Evolutionary conservation across 2,329 filamentous ascomycete genomes (phyloP).

Genomic region (Zasmidium cellare): DNA sequence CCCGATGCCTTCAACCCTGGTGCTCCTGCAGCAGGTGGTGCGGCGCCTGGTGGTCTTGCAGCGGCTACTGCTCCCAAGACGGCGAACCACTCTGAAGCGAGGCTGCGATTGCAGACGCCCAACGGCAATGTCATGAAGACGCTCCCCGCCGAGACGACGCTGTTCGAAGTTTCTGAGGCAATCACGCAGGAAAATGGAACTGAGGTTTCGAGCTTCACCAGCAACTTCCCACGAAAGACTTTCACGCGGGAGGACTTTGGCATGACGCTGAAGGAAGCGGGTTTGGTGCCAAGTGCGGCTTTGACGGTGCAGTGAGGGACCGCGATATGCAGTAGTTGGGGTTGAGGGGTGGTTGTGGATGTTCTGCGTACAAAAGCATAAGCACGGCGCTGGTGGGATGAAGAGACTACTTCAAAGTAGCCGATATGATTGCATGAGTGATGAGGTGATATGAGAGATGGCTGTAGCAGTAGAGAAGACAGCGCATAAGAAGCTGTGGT

Average conservation of each 20-base stretch:
- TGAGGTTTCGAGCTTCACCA: conserved; percentile 73
- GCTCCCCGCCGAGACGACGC: conserved; percentile 81
- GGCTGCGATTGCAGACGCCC: conserved; percentile 76
- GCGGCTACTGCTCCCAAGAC: conserved; percentile 47
- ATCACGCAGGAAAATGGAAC: conserved; percentile 70
- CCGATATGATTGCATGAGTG: not conserved
- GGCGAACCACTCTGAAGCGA: conserved; percentile 74
- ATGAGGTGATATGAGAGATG: conserved; percentile 1
- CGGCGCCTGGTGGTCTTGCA: conserved; percentile 33
- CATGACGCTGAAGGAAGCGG: conserved; percentile 89
- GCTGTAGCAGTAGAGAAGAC: not conserved
- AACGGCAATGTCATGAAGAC: conserved; percentile 81
- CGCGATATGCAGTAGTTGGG: not conserved
- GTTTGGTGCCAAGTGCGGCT: conserved; percentile 85
- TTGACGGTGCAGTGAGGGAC: conserved; percentile 44
- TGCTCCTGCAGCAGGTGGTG: conserved; percentile 45
- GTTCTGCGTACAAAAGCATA: not conserved
- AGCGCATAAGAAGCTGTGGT: no score
- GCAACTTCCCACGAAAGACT: conserved; percentile 83
- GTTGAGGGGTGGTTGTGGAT: not conserved
- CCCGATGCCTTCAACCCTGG: conserved; percentile 54
- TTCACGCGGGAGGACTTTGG: conserved; percentile 74
- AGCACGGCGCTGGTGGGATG: not conserved
- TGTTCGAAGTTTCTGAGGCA: conserved; percentile 86
- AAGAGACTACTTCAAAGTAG: not conserved